Base-by-base conservation (phyloP, 2,329 filamentous ascomycete genomes). In the Pestalotiopsis sp. region DNA sequence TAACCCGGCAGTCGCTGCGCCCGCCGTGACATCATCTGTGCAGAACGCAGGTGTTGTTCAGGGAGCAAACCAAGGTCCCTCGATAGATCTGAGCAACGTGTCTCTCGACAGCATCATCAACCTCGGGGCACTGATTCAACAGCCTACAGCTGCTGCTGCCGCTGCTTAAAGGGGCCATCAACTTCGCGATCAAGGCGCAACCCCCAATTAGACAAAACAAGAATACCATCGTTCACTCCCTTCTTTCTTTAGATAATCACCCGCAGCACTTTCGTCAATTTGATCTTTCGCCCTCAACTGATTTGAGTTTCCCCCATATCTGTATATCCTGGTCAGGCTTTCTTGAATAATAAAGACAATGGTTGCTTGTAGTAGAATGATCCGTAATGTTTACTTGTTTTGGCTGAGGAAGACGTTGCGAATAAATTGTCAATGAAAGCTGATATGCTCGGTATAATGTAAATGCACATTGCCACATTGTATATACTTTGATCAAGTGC, bases 61-160 rank as follows among this genome's bases (percentile, higher is more conserved):
- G 20, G 76, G 75, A 45, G 75, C 70, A 1, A 76, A 75, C 65
- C 69, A 74, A 65, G 75, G 74, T 4, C 73, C 76, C 11, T 67
- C 75, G 14, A 74, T 78, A 60, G 64, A 77, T 36, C 69, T 78
- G 23, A 72, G 63, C 68, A 73, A 74, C 12, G 31, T 76, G 17
- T 64, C 72, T 61, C 68, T 78, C 23, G 74, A 66, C 64, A 78
- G 71, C 27, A 68, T 70, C 2, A 69, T 78, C 20, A 73, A 74
- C 31, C 74, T 78, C 13, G 77, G 77, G 1, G 63, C 66, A 3
- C 69, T 78, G 14, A 72, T 65, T 17, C 57, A 45, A 17, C 31
- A 64, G 38, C 63, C 67, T 14, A 66, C 65, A 3, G 36, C 61
- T 31, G 61, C 20, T 23, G n/a, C 59, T 2, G 31, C 31, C 45